A percentile compares a stretch with the other conserved stretches of the same genome.
phyloP scores from a whole-genome alignment of 495 filamentous ascomycete genomes.

The Penicillium atrosanguineum region DNA sequence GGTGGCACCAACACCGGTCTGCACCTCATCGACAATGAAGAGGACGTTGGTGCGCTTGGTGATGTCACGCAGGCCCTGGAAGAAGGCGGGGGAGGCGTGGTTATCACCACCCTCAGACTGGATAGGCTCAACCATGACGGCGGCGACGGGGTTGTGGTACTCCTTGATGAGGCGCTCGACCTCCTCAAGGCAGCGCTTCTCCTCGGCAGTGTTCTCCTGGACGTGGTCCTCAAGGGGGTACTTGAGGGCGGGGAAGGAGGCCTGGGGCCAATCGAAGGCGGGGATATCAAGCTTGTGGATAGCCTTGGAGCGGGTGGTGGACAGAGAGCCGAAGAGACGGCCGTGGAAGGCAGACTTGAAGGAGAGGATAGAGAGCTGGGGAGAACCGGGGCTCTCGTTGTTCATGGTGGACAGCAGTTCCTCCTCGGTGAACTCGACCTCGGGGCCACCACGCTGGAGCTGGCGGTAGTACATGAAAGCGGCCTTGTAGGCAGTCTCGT shows the following conservation, averaged over 20 bases:
- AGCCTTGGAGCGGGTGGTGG: constrained; percentile 91
- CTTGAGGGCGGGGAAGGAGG: constrained; percentile 83
- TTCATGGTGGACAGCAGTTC: constrained; percentile 79
- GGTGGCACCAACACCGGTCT: constrained; percentile 90
- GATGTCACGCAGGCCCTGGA: constrained; percentile 80
- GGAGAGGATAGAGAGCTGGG: constrained; percentile 83
- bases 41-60: constrained; percentile 84
- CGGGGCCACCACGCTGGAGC: constrained; percentile 76
- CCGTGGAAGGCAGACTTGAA: constrained; percentile 96
- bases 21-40: constrained; percentile 97
- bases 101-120: constrained; percentile 99
- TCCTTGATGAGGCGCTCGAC: constrained; percentile 82
- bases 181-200: constrained; percentile 83
- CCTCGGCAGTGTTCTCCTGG: constrained; percentile 78
- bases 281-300: constrained; percentile 99
- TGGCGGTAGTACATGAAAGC: constrained; percentile 97
- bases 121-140: constrained; percentile 91
- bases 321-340: constrained; percentile 87
- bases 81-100: constrained; percentile 92
- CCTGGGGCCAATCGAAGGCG: constrained; percentile 97
- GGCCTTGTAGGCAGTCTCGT: constrained; percentile 99
- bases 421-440: constrained; percentile 80
- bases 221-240: constrained; percentile 86
- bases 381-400: constrained; percentile 80
- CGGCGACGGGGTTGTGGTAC: constrained; percentile 82